Conservation (phyloP, 208 protist genomes). For the Wallacemonas sp. region DNA sequence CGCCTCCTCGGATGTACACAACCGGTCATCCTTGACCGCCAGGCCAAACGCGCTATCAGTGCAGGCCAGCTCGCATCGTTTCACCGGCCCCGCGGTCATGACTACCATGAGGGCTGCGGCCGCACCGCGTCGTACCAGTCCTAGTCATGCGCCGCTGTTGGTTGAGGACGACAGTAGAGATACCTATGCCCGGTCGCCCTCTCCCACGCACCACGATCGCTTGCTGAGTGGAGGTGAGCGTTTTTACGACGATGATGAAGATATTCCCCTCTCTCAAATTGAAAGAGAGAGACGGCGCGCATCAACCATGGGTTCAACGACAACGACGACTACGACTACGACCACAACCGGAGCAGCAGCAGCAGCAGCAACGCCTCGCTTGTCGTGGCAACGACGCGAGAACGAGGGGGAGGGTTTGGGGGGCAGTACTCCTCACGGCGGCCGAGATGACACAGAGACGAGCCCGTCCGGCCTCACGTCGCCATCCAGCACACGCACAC, state of each 20-base stretch:
- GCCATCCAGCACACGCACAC: background rate
- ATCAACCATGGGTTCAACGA: background rate
- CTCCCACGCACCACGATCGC: slow-evolving; percentile 3
- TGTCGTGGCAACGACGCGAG: too few species aligned
- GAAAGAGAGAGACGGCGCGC: background rate
- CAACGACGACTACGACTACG: background rate
- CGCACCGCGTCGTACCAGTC: background rate
- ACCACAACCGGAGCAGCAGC: too few species aligned
- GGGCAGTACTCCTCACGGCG: too few species aligned
- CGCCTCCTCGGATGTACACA: background rate
- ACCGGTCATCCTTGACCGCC: background rate
- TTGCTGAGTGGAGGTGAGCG: slow-evolving; percentile 3
- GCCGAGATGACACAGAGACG: background rate
- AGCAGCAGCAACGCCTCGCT: too few species aligned
- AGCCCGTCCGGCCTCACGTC: background rate
- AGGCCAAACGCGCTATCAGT: too few species aligned
- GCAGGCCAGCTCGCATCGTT: too few species aligned
- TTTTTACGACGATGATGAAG: slow-evolving; percentile 13
- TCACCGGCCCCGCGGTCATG: too few species aligned
- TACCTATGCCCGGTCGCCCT: background rate
- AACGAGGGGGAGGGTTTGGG: too few species aligned
- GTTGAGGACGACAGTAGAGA: background rate
- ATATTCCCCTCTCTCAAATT: slow-evolving; percentile 10
- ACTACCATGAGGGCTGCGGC: background rate
- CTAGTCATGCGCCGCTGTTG: background rate